Evolutionary conservation across 371 early-diverging fungal genomes (phyloP).

Genomic region (Rhizopus delemar): DNA sequence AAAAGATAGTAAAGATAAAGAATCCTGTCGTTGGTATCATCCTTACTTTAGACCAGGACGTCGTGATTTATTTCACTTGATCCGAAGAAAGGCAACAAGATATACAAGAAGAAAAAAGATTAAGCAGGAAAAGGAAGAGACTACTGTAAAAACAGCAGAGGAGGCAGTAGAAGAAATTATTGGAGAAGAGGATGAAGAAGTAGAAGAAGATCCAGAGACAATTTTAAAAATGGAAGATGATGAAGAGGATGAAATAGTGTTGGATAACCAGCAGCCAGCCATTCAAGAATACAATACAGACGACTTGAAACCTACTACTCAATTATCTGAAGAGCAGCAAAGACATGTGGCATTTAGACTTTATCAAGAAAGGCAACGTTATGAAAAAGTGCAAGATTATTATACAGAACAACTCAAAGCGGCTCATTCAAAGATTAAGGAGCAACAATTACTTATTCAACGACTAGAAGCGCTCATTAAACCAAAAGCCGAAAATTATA

Average conservation of each 20-base stretch:
- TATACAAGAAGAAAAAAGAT: slow-evolving; percentile 37
- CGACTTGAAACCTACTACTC: not conserved
- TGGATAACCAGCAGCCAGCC: not conserved
- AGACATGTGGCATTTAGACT: not conserved
- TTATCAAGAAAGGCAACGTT: not conserved
- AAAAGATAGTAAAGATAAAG: slow-evolving; percentile 54
- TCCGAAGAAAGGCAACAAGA: slow-evolving; percentile 51
- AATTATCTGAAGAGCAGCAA: not conserved
- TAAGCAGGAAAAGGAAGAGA: slow-evolving; percentile 29
- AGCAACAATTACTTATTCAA: not conserved
- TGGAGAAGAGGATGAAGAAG: too few species aligned
- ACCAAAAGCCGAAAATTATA: not conserved
- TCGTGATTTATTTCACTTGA: slow-evolving; percentile 52
- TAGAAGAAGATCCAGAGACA: not conserved
- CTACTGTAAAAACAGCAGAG: not conserved
- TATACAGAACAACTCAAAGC: not conserved
- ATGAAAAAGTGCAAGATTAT: not conserved
- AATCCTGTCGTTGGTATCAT: slow-evolving; percentile 56
- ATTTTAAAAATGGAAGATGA: not conserved
- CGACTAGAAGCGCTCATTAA: not conserved
- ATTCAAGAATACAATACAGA: not conserved
- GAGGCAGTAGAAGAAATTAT: not conserved
- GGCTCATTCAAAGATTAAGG: not conserved
- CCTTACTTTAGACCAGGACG: slow-evolving; percentile 53
- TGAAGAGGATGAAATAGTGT: not conserved